These are phyloP conservation scores for Linum usitatissimum DNA, from an alignment of 345 rosid genomes.

Conservation along the genomic window DNA sequence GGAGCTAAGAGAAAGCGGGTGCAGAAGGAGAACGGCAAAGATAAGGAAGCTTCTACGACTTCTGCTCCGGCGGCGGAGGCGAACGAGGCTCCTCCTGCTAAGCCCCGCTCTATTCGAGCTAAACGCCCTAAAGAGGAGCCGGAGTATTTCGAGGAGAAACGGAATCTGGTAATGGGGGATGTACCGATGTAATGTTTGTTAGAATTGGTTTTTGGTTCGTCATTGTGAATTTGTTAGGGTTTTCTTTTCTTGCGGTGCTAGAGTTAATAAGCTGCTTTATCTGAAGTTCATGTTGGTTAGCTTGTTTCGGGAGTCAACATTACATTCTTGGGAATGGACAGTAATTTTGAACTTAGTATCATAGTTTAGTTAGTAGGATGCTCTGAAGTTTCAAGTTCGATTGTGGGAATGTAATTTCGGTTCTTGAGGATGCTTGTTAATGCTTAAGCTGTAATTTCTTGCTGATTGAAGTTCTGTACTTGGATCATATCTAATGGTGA, in stretches of 20 bases:
- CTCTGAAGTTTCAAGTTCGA: not conserved
- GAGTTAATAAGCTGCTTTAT: too few species aligned
- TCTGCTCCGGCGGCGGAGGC: not conserved
- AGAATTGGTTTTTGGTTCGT: not conserved
- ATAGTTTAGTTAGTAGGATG: too few species aligned
- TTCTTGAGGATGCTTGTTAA: not conserved
- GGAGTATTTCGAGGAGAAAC: conserved; percentile 73
- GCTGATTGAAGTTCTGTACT: conserved; percentile 1
- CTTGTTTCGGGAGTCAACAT: too few species aligned
- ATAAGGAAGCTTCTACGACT: not conserved
- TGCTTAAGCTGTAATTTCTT: not conserved
- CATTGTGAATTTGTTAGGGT: not conserved
- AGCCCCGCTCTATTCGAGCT: conserved; percentile 21
- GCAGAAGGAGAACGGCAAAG: not conserved
- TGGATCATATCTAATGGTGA: not conserved
- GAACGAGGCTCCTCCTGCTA: not conserved
- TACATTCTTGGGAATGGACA: too few species aligned
- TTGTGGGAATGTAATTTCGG: not conserved
- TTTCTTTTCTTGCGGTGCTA: too few species aligned
- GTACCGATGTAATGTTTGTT: not conserved
- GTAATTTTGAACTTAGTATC: too few species aligned
- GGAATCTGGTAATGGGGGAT: conserved; percentile 51
- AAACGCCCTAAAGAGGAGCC: conserved; percentile 39
- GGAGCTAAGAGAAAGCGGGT: conserved; percentile 5
- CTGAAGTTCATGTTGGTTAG: too few species aligned